Percentiles rank a stretch among this genome's conserved stretches.
These are phyloP conservation scores for Yamadazyma friedrichii DNA, from an alignment of 1,139 yeast genomes.

Conservation along the genomic window DNA sequence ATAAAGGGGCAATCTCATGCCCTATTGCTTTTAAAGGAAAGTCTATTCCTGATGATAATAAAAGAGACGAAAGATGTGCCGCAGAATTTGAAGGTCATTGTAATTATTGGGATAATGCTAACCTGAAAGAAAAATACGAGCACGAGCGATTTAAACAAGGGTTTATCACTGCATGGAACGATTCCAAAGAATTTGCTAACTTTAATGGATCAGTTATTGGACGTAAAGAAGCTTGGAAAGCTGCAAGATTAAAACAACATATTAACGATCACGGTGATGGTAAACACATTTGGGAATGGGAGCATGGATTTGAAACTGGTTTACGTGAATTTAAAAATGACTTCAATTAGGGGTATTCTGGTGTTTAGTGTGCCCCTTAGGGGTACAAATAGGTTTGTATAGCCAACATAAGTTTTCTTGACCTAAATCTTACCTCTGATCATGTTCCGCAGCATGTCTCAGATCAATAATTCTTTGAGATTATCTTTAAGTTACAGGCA, in stretches of 20 bases:
- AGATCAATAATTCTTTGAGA: not conserved
- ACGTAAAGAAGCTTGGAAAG: slow-evolving; percentile 66
- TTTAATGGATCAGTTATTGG: slow-evolving; percentile 75
- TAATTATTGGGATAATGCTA: slow-evolving; percentile 67
- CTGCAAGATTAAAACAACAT: slow-evolving; percentile 54
- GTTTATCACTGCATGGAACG: slow-evolving; percentile 71
- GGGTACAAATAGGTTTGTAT: not conserved
- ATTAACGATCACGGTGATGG: slow-evolving; percentile 52
- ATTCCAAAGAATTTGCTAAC: slow-evolving; percentile 62
- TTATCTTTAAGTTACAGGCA: not conserved
- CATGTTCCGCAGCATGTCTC: not conserved
- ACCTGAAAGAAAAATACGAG: slow-evolving; percentile 62
- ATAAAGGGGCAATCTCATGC: slow-evolving; percentile 53
- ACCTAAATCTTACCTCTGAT: not conserved
- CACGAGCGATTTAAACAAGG: slow-evolving; percentile 83
- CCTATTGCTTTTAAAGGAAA: slow-evolving; percentile 24
- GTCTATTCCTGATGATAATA: slow-evolving; percentile 37
- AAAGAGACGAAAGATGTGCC: slow-evolving; percentile 41
- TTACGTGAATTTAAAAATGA: slow-evolving; percentile 28
- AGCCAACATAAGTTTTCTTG: not conserved
- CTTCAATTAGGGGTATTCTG: not conserved
- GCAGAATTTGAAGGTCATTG: slow-evolving; percentile 48
- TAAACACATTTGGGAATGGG: slow-evolving; percentile 79
- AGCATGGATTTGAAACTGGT: slow-evolving; percentile 76
- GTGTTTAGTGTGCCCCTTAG: not conserved